Evolutionary conservation across 2,329 filamentous ascomycete species (phyloP), one percentile per base, ranked within the genome.

Genomic region (Ascochyta lentis): DNA sequence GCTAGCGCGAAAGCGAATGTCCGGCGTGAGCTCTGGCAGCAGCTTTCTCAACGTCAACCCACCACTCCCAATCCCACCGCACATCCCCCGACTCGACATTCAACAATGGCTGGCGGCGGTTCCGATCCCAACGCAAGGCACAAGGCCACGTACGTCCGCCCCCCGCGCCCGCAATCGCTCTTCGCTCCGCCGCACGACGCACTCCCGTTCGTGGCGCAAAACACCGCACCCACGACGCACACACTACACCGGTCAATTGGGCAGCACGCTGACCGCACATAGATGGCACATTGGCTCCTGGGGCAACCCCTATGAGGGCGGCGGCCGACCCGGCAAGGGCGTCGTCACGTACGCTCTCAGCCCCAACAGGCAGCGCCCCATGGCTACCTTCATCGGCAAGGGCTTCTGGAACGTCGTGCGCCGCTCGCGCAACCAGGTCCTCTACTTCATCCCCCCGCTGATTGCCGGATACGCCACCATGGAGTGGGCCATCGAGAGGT

Each of bases 341-440:
- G 80, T 89, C 57, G 79, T 82, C 53, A 81, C 82, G 71, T 98
- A 96, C 81, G 84, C 88, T 65, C 76, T 99, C 67, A 89, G 91
- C 68, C 80, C 89, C 66, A 98, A 99, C 85, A 89, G 90, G 76
- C 94, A 96, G 83, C 88, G 90, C 73, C 90, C 92, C 62, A 84
- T 96, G 66, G 92, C 92, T 63, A 91, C 91, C 70, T 82, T 89
- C 58, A 78, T 84, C 64, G 81, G 94, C 78, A 90, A 89, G 66
- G 94, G 93, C 73, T 80, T 98, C 82, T 98, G 98, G 89, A 99
- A 99, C 86, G 89, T 87, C 70, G 96, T 90, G 85, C 89, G 95
- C 78, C 88, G 95, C 72, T 90, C 89, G 80, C 88, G 87, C 77
- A 79, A 84, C 68, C 95, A 98, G 84, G 87, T 96, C 67, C 87